phyloP scores from a whole-genome alignment of 2,329 filamentous ascomycete species.

The Rhinocladiella similis region DNA sequence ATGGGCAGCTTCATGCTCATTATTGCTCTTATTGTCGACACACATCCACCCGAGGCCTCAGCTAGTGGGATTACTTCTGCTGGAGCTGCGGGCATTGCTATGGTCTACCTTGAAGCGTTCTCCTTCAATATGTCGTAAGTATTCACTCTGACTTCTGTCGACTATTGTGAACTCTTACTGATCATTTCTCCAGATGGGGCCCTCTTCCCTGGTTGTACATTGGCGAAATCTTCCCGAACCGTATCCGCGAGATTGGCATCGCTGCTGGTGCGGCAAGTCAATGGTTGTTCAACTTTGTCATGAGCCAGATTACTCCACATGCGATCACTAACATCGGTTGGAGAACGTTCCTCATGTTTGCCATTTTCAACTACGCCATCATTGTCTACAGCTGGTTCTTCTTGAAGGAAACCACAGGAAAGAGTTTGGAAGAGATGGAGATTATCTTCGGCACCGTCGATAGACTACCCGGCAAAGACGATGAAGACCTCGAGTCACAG shows the following conservation, averaged over 20 bases:
- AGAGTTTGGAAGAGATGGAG: constrained; percentile 48
- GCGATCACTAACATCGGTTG: constrained; percentile 49
- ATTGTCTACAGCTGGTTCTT: constrained; percentile 47
- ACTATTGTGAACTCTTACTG: too few relatives aligned
- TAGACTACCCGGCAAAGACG: constrained; percentile 19
- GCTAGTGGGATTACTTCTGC: constrained; percentile 36
- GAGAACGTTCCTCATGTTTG: constrained; percentile 54
- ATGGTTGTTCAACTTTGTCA: constrained; percentile 44
- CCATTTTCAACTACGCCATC: constrained; percentile 49
- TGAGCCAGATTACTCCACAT: constrained; percentile 43
- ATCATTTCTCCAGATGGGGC: constrained; percentile 32
- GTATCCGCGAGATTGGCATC: constrained; percentile 42
- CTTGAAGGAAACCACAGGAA: constrained; percentile 43
- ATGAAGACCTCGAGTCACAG: constrained; percentile 18
- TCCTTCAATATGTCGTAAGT: constrained; percentile 39
- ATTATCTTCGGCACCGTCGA: constrained; percentile 35
- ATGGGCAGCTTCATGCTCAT: constrained; percentile 58
- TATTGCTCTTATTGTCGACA: constrained; percentile 50
- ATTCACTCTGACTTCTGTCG: too few relatives aligned
- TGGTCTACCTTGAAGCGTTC: constrained; percentile 53
- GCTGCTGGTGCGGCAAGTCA: constrained; percentile 41
- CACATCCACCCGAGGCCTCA: constrained; percentile 40
- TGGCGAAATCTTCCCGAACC: constrained; percentile 39
- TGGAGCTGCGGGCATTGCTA: constrained; percentile 50
- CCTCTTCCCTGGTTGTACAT: constrained; percentile 40